These are phyloP conservation scores for Arachnopeziza araneosa DNA, from an alignment of 2,329 filamentous ascomycete genomes.

Conservation along the genomic window DNA sequence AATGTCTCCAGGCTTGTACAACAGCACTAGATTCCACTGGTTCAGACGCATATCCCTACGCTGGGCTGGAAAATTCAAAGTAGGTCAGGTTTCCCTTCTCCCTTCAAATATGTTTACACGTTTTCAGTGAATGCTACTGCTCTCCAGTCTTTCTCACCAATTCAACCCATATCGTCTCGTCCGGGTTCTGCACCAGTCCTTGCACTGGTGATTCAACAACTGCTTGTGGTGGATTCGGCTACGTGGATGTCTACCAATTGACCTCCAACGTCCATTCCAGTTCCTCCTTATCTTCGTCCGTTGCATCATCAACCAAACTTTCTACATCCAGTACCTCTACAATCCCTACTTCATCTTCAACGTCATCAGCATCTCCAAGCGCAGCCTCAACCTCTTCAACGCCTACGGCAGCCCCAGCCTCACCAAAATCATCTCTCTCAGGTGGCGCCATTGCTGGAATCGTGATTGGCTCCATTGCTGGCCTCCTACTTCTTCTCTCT, in stretches of 20 bases:
- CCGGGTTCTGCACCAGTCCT: not conserved
- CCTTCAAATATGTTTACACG: not conserved
- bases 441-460: not conserved
- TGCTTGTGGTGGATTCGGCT: not conserved
- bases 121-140: not conserved
- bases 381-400: not conserved
- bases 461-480: not conserved
- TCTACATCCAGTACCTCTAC: not conserved
- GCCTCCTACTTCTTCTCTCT: not conserved
- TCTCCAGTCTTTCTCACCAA: not conserved
- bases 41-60: constrained; percentile 12
- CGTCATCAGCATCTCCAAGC: not conserved
- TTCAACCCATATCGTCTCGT: not conserved
- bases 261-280: not conserved
- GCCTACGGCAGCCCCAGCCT: not conserved
- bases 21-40: constrained; percentile 2
- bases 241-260: not conserved
- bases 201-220: not conserved
- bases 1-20: constrained; percentile 13
- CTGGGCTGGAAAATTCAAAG: constrained; percentile 14
- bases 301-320: not conserved
- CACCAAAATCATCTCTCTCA: not conserved
- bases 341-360: not conserved
- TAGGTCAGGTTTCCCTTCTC: not conserved
- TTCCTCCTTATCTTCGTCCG: not conserved